Evolutionary conservation across 2,329 filamentous ascomycete species (phyloP).

Genomic region (Xylariaceae sp.): DNA sequence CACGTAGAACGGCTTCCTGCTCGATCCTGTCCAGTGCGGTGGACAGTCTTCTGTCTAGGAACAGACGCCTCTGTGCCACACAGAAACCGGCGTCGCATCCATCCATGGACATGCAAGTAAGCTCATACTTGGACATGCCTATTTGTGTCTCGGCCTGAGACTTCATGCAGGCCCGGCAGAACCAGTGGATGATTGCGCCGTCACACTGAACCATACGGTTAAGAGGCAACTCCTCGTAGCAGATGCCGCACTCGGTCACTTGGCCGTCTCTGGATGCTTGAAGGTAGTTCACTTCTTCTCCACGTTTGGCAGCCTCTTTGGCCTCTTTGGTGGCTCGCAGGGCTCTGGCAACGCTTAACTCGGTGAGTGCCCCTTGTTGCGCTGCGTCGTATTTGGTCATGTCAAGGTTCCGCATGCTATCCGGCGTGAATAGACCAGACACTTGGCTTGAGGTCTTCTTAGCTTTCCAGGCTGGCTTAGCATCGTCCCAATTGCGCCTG

Average conservation of each 20-base stretch:
- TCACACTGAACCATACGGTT: slow-evolving; percentile 65
- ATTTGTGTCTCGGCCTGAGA: slow-evolving; percentile 60
- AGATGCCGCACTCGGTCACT: slow-evolving; percentile 64
- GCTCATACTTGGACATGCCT: slow-evolving; percentile 58
- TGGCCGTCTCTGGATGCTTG: slow-evolving; percentile 40
- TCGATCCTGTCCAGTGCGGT: slow-evolving; percentile 63
- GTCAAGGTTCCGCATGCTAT: slow-evolving; percentile 11
- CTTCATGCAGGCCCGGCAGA: slow-evolving; percentile 61
- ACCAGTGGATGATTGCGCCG: slow-evolving; percentile 51
- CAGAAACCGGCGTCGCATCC: slow-evolving; percentile 58
- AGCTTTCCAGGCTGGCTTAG: slow-evolving; percentile 14
- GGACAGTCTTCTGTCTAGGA: slow-evolving; percentile 50
- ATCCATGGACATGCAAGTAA: slow-evolving; percentile 64
- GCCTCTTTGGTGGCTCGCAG: slow-evolving; percentile 21
- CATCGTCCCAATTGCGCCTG: slow-evolving; percentile 12
- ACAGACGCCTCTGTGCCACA: slow-evolving; percentile 42
- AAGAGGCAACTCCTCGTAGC: slow-evolving; percentile 57
- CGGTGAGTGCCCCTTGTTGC: slow-evolving; percentile 28
- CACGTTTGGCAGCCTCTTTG: slow-evolving; percentile 17
- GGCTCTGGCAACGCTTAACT: slow-evolving; percentile 30
- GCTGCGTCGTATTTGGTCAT: slow-evolving; percentile 8
- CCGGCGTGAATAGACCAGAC: slow-evolving; percentile 9
- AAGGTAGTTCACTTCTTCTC: slow-evolving; percentile 30
- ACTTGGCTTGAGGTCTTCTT: slow-evolving; percentile 22
- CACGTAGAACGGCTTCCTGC: slow-evolving; percentile 60